Base-by-base conservation (phyloP, 164 flowering plant species). In the Aristolochia contorta region DNA sequence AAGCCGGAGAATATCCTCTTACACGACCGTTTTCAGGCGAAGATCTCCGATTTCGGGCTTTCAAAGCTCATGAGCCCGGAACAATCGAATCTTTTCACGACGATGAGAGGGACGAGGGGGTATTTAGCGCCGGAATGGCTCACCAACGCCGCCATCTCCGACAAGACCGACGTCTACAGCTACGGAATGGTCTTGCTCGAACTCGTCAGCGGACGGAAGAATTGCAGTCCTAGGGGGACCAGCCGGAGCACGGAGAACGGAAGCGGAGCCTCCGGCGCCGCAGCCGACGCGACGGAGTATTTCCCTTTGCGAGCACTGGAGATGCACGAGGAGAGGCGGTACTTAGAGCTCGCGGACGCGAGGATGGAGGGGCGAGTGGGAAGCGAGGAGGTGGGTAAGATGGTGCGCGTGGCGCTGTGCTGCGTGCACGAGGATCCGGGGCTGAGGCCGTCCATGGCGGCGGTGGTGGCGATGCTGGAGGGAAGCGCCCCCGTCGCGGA, bases 111-210 rank as follows among this genome's bases (percentile, higher is more conserved):
- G 23, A 92, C 98, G 3, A 80, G 96, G 0, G 98, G 96, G 6
- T 89, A 87, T 66, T 88, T 92, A 23, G 98, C 96, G 12, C 98
- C 98, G 2, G 98, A 92, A 60, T 92, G 98, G 98, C 83, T 92
- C 0, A 89, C 98, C n/a, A 86, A 79, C 69, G 76, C 93, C 8
- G 79, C 93, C 37, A 80, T 89, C 51, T 84, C 96, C 0, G 96
- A 87, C 46, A 89, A 83, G 71, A 83, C 96, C 12, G 98, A 92
- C 69, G 96, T 92, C 16, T 92, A 92, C 64, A 92, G 98, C 65
- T 92, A 71, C 66, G 98, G 98, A 18, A 89, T 92, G 95, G 93
- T 92, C 19, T 66, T 92, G 46, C 79, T 92, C 23, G 98, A 92
- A 71, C 69, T 89, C 47, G 81, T 89, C 27, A 78, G 88, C 45